A percentile compares a stretch with the other conserved stretches of the same genome.
These are phyloP conservation scores for Starmera stellimalicola DNA, from an alignment of 1,139 yeast genomes.

Conservation along the genomic window DNA sequence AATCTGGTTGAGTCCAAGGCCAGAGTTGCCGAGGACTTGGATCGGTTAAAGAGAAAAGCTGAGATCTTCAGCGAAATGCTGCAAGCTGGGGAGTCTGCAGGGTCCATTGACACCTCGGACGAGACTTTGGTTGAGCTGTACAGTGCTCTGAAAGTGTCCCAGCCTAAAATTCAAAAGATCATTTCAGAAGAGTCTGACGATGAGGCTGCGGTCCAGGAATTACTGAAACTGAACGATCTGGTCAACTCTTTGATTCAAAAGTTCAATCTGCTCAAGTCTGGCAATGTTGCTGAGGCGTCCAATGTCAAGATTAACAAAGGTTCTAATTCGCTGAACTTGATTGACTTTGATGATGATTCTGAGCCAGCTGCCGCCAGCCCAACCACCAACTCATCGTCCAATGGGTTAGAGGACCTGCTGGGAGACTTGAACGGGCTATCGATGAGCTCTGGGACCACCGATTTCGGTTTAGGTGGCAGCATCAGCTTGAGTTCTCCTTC, in stretches of 20 bases:
- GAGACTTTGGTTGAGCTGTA: constrained; percentile 76
- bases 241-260: constrained; percentile 64
- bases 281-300: constrained; percentile 54
- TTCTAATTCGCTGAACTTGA: constrained; percentile 47
- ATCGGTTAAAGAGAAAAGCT: constrained; percentile 79
- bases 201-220: constrained; percentile 55
- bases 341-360: constrained; percentile 72
- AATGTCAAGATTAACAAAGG: constrained; percentile 38
- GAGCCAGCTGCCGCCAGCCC: constrained; percentile 24
- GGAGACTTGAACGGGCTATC: constrained; percentile 63
- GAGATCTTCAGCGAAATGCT: constrained; percentile 89
- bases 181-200: constrained; percentile 68
- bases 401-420: constrained; percentile 52
- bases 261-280: constrained; percentile 55
- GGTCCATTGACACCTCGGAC: constrained; percentile 46
- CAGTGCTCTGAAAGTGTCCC: constrained; percentile 71
- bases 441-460: constrained; percentile 24
- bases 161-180: constrained; percentile 80
- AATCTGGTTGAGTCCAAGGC: constrained; percentile 55
- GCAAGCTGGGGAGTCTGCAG: constrained; percentile 42
- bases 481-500: constrained; percentile 28
- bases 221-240: constrained; percentile 66
- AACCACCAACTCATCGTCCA: constrained; percentile 21
- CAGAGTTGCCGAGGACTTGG: constrained; percentile 76
- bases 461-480: constrained; percentile 30